Percentiles rank a stretch among this genome's conserved stretches.
Evolutionary conservation across 371 early-diverging fungal species (phyloP).

Genomic region (Zychaea mexicana): DNA sequence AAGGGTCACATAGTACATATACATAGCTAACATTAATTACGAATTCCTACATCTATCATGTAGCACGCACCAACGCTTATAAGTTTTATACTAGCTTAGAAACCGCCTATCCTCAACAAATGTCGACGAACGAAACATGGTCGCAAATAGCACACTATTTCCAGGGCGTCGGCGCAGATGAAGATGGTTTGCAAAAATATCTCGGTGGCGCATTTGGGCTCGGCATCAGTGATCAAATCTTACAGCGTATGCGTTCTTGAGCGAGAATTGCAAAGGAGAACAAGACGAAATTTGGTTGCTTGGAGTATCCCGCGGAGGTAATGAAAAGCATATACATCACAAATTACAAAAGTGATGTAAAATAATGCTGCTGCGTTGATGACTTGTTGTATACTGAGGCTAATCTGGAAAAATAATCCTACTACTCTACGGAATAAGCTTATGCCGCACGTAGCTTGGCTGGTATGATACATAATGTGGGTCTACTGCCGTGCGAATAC

Average conservation of each 20-base stretch:
- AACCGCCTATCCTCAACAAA: constrained; percentile 1
- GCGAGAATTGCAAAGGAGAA: constrained; percentile 21
- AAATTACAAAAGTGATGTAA: neutral
- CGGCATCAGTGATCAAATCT: constrained; percentile 36
- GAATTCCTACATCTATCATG: neutral
- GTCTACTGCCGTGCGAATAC: constrained; percentile 24
- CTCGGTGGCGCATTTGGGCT: constrained; percentile 37
- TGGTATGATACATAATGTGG: constrained; percentile 45
- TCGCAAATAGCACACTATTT: constrained; percentile 28
- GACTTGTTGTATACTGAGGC: neutral
- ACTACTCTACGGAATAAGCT: constrained; percentile 9
- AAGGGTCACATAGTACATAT: neutral
- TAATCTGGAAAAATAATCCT: no score
- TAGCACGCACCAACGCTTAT: constrained; percentile 37
- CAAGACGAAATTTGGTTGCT: constrained; percentile 39
- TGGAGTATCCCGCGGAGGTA: constrained; percentile 46
- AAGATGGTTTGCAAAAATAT: constrained; percentile 13
- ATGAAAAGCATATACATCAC: no score
- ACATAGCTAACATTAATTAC: neutral
- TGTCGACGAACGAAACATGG: constrained; percentile 10
- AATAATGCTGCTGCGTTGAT: neutral
- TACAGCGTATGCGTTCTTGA: constrained; percentile 30
- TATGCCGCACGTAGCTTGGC: constrained; percentile 40
- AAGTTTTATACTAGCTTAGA: constrained; percentile 20
- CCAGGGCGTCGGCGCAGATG: constrained; percentile 28